Conservation (phyloP, 1,284 basidiomycete species). For the Ustilago tritici region DNA sequence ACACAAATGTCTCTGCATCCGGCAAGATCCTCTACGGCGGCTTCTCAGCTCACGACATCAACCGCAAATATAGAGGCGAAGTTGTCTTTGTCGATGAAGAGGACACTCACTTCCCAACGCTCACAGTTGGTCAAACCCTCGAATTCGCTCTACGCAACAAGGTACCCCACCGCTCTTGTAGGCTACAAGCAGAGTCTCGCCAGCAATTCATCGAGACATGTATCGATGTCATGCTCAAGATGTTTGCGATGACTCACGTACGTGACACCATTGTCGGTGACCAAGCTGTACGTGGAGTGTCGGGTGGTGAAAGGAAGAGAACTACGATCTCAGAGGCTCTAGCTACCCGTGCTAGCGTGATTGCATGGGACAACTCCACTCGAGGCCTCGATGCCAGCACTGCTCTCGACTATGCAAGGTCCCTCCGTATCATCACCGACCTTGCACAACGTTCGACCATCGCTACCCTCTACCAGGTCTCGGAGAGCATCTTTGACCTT, state of each 20-base stretch:
- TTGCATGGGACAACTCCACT: slow-evolving; percentile 61
- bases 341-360: slow-evolving; percentile 46
- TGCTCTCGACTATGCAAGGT: slow-evolving; percentile 60
- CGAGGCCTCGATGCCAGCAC: slow-evolving; percentile 62
- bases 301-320: slow-evolving; percentile 61
- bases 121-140: slow-evolving; percentile 62
- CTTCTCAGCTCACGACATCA: slow-evolving; percentile 43
- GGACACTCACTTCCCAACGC: slow-evolving; percentile 60
- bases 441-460: slow-evolving; percentile 60
- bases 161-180: slow-evolving; percentile 41
- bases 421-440: slow-evolving; percentile 59
- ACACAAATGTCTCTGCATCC: slow-evolving; percentile 36
- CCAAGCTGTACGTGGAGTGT: slow-evolving; percentile 58
- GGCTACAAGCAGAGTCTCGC: slow-evolving; percentile 43
- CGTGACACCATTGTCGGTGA: slow-evolving; percentile 64
- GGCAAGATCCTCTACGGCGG: slow-evolving; percentile 62
- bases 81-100: slow-evolving; percentile 56
- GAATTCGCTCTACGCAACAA: slow-evolving; percentile 58
- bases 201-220: slow-evolving; percentile 53
- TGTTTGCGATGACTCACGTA: slow-evolving; percentile 66
- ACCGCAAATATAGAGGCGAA: slow-evolving; percentile 54
- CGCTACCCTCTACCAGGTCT: slow-evolving; percentile 62
- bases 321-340: slow-evolving; percentile 61
- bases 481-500: slow-evolving; percentile 57
- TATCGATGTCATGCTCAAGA: slow-evolving; percentile 58